Conservation (phyloP, 2,329 filamentous ascomycete genomes). For the Aspergillus sp. region DNA sequence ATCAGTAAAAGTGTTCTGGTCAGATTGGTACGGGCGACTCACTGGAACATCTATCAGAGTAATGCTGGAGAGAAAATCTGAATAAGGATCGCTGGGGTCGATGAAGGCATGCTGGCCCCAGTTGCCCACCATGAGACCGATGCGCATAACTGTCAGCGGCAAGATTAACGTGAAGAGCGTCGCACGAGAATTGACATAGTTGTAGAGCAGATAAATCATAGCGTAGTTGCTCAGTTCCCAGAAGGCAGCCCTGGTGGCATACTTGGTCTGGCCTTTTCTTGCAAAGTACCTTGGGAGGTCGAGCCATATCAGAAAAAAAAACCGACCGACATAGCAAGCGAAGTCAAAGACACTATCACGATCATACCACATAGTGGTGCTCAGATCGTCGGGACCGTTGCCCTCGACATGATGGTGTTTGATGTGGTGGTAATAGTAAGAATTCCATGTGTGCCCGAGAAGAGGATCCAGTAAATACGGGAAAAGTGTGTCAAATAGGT, state of each 20-base stretch:
- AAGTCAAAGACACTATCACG: slow-evolving; percentile 61
- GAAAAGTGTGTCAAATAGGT: slow-evolving; percentile 55
- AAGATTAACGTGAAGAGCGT: slow-evolving; percentile 59
- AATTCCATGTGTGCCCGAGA: slow-evolving; percentile 79
- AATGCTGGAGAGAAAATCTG: slow-evolving; percentile 70
- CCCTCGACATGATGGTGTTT: slow-evolving; percentile 79
- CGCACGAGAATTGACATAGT: slow-evolving; percentile 44
- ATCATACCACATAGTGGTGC: slow-evolving; percentile 68
- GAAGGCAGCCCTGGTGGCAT: slow-evolving; percentile 49
- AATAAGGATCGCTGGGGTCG: slow-evolving; percentile 64
- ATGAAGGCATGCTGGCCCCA: slow-evolving; percentile 81
- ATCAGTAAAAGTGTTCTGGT: not conserved
- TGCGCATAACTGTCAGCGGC: slow-evolving; percentile 57
- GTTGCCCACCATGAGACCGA: slow-evolving; percentile 73
- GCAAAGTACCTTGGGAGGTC: slow-evolving; percentile 69
- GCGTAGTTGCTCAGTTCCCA: slow-evolving; percentile 56
- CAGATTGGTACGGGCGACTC: slow-evolving; percentile 28
- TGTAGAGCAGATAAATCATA: slow-evolving; percentile 45
- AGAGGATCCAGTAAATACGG: slow-evolving; percentile 68
- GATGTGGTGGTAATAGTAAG: slow-evolving; percentile 77
- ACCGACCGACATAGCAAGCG: slow-evolving; percentile 62
- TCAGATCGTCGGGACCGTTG: slow-evolving; percentile 68
- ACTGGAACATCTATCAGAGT: slow-evolving; percentile 71
- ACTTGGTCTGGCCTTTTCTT: slow-evolving; percentile 48
- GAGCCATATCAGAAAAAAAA: slow-evolving; percentile 65